Evolutionary conservation across 108 stramenopile genomes (phyloP), one percentile per base, ranked within the genome.

Genomic region (Cyclotella kingstonii): DNA sequence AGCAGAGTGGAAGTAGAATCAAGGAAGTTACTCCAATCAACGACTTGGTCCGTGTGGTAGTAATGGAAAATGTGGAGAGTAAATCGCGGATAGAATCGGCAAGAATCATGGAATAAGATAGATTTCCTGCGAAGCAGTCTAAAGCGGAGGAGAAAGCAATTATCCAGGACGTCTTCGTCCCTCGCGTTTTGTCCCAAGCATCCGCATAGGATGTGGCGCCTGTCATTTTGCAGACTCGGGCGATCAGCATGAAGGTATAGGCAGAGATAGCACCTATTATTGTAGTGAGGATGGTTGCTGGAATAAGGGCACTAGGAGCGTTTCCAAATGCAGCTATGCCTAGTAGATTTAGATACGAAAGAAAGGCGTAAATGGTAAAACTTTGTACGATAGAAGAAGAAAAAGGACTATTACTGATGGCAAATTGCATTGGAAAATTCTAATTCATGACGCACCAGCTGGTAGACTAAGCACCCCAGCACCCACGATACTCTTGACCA

Each of bases 51-150:
- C 89, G 78, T 22, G 84, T 77, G 3, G 80, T 63, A 21, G 67
- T 60, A 58, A 93, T 68, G n/a, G 89, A 93, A 57, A 76, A 77
- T 8, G 82, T 86, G 21, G 79, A 49, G 28, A 88, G 69, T n/a
- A 97, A 69, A 38, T 77, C 70, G n/a, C 73, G 74, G 59, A 86
- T 81, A 11, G 89, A 91, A 67, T 97, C 96, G 27, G 93, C 97
- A 40, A 98, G 84, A 82, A 98, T 98, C 85, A 98, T 93, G 48
- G 84, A 84, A 69, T 96, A 98, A 6, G 91, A 84, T 39, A 97
- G 33, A 70, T 82, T 95, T 34, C 89, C 96, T 10, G 69, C 65
- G 76, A 93, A 81, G 36, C 90, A 93, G 57, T 95, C 93, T 58
- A 94, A 84, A 1, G 91, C 87, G 18, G 91, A 94, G 0, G 90